Conservation (phyloP, 2,329 filamentous ascomycete species). For the Huntiella bhutanensis region DNA sequence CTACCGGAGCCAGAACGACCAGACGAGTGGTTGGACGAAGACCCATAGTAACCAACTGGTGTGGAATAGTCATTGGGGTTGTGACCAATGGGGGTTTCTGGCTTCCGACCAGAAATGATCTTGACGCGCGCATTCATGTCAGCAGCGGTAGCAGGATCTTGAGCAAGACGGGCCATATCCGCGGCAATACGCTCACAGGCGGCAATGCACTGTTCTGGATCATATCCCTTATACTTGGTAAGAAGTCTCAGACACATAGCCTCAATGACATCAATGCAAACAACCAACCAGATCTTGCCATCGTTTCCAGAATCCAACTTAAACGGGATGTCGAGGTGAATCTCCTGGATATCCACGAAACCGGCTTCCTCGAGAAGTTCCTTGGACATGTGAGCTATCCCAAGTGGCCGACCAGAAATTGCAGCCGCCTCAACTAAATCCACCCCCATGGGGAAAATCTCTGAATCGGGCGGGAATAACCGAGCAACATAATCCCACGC, state of each 20-base stretch:
- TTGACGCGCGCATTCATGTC: conserved; percentile 28
- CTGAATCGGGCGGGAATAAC: conserved; percentile 25
- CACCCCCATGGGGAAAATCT: conserved; percentile 23
- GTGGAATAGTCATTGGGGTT: neutral
- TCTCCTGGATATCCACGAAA: conserved; percentile 31
- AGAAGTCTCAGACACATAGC: conserved; percentile 29
- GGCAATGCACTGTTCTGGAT: conserved; percentile 27
- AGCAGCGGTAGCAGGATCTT: conserved; percentile 24
- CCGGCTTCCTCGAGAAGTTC: conserved; percentile 27
- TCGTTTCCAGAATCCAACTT: conserved; percentile 25
- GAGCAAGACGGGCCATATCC: conserved; percentile 30
- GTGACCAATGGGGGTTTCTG: conserved; percentile 14
- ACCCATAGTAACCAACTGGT: too few relatives aligned
- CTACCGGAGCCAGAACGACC: too few relatives aligned
- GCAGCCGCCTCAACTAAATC: conserved; percentile 26
- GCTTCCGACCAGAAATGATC: conserved; percentile 32
- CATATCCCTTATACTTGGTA: conserved; percentile 34
- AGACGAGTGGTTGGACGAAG: too few relatives aligned
- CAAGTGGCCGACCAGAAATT: conserved; percentile 26
- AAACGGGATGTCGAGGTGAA: conserved; percentile 30
- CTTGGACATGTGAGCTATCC: conserved; percentile 27
- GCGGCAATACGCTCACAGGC: conserved; percentile 28
- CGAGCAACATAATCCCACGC: conserved; percentile 15
- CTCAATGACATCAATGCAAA: conserved; percentile 31
- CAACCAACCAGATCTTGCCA: conserved; percentile 35